These are phyloP conservation scores for Fragaria iinumae DNA, from an alignment of 306 rosid species.

Conservation along the genomic window DNA sequence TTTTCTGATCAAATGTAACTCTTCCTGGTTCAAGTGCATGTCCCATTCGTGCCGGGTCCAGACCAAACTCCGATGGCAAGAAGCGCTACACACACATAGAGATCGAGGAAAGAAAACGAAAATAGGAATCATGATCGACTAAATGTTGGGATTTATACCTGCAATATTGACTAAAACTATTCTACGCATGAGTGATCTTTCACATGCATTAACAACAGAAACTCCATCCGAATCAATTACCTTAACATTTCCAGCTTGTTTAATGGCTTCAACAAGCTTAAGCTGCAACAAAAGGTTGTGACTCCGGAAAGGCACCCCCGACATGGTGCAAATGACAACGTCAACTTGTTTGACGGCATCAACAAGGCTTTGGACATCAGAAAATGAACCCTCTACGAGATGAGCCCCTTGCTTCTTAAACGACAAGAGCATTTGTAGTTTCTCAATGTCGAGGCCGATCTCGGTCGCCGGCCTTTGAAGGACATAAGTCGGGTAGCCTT, in stretches of 20 bases:
- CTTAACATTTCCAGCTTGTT: constrained; percentile 74
- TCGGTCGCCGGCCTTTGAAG: constrained; percentile 71
- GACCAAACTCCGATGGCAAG: constrained; percentile 87
- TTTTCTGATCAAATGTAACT: constrained; percentile 79
- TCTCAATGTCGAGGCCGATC: constrained; percentile 64
- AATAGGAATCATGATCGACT: no score
- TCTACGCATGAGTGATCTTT: no score
- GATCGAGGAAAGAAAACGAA: neutral
- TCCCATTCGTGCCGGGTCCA: constrained; percentile 73
- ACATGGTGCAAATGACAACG: constrained; percentile 72
- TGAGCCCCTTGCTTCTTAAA: constrained; percentile 73
- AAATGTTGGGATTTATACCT: no score
- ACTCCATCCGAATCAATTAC: constrained; percentile 19
- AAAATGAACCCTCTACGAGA: constrained; percentile 60
- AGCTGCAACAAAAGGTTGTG: constrained; percentile 70
- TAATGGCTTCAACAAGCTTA: constrained; percentile 78
- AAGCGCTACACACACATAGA: constrained; percentile 51
- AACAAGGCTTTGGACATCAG: constrained; percentile 61
- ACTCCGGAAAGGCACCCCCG: constrained; percentile 82
- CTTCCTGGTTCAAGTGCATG: constrained; percentile 86
- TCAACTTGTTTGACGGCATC: constrained; percentile 67
- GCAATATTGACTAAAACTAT: no score
- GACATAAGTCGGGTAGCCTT: constrained; percentile 72
- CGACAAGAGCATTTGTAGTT: constrained; percentile 52
- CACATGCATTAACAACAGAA: no score